phyloP scores from a whole-genome alignment of 257 asterid species.

The Catharanthus roseus region DNA sequence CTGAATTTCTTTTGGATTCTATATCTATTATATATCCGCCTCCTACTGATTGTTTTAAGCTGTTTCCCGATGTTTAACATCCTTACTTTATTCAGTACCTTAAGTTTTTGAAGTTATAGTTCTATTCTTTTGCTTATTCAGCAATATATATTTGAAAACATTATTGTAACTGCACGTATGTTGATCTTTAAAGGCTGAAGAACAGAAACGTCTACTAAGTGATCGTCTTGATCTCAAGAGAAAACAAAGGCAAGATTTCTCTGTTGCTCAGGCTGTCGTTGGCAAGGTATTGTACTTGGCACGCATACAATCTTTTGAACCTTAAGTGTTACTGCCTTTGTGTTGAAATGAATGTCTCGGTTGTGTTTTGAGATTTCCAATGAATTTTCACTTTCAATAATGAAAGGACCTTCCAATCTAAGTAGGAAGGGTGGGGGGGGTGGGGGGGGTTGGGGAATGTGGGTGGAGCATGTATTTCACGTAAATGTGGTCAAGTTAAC shows the following conservation, averaged over 20 bases:
- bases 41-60: not conserved
- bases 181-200: conserved; percentile 1
- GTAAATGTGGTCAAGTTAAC: not conserved
- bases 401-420: not conserved
- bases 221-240: not conserved
- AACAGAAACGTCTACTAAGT: not conserved
- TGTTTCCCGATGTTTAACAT: not conserved
- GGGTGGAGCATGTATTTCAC: not conserved
- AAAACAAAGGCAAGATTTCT: conserved; percentile 4
- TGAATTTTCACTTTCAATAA: not conserved
- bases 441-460: too few species aligned
- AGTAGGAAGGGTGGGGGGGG: too few species aligned
- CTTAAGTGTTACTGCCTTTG: not conserved
- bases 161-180: not conserved
- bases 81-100: not conserved
- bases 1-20: not conserved
- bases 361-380: not conserved
- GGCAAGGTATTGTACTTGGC: not conserved
- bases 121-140: not conserved
- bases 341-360: too few species aligned
- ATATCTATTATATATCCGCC: not conserved
- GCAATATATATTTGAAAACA: not conserved
- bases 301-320: not conserved
- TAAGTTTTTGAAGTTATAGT: not conserved
- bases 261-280: not conserved